Evolutionary conservation across 1,284 basidiomycete genomes (phyloP).

Genomic region (Trametes versicolor): DNA sequence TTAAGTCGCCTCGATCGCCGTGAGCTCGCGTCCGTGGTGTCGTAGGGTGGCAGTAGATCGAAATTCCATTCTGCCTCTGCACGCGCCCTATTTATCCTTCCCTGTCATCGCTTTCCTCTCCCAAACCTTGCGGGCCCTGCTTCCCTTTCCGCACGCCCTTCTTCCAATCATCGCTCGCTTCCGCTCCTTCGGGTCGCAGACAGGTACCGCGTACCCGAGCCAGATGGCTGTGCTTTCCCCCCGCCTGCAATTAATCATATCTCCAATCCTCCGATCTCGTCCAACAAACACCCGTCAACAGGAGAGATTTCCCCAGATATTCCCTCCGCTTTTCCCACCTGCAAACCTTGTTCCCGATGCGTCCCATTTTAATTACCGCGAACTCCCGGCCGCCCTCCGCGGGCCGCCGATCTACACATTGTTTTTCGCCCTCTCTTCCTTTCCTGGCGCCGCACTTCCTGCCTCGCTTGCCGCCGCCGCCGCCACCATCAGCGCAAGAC

Average conservation of each 20-base stretch:
- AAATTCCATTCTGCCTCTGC: constrained; percentile 33
- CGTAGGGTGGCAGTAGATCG: constrained; percentile 36
- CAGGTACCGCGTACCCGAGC: constrained; percentile 35
- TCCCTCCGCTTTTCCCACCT: constrained; percentile 17
- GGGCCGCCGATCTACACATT: constrained; percentile 29
- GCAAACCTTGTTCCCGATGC: constrained; percentile 24
- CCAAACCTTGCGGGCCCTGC: constrained; percentile 31
- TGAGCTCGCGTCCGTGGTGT: constrained; percentile 32
- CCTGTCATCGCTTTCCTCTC: constrained; percentile 36
- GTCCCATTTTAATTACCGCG: constrained; percentile 30
- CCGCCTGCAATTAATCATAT: constrained; percentile 38
- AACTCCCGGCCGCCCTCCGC: constrained; percentile 31
- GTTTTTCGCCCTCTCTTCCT: not conserved
- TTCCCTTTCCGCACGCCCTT: constrained; percentile 31
- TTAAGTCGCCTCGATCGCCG: constrained; percentile 30
- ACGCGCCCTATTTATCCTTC: constrained; percentile 37
- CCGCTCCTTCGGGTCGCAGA: constrained; percentile 31
- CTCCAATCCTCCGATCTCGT: constrained; percentile 32
- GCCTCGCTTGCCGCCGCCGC: constrained; percentile 9
- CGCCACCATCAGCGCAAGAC: constrained; percentile 14
- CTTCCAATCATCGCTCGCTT: constrained; percentile 36
- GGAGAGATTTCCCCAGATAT: constrained; percentile 24
- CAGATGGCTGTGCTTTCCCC: constrained; percentile 34
- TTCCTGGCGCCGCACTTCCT: constrained; percentile 8
- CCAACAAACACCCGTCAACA: constrained; percentile 25